These are phyloP conservation scores for Eruca vesicaria DNA, from an alignment of 441 rosid genomes.

Conservation along the genomic window DNA sequence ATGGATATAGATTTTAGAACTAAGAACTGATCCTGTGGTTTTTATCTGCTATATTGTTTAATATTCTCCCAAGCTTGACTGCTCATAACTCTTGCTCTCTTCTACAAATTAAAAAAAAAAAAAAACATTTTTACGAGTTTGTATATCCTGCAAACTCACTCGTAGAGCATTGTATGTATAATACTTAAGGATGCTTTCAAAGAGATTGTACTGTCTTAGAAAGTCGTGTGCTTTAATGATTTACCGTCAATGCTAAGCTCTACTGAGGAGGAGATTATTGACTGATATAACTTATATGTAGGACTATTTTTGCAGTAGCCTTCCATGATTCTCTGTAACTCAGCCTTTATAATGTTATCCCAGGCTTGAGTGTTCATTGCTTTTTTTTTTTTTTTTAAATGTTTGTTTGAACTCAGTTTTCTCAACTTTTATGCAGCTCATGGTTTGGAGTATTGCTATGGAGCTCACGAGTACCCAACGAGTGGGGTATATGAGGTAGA, in stretches of 20 bases:
- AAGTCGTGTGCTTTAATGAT: slow-evolving; percentile 3
- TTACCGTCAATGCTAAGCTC: not conserved
- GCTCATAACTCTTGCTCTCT: too few relatives aligned
- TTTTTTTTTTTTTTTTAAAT: not conserved
- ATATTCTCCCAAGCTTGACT: too few relatives aligned
- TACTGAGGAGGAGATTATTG: not conserved
- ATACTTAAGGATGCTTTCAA: too few relatives aligned
- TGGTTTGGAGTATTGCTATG: slow-evolving; percentile 86
- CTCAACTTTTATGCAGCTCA: slow-evolving; percentile 50
- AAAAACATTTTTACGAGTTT: too few relatives aligned
- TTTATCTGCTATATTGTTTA: too few relatives aligned
- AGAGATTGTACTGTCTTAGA: too few relatives aligned
- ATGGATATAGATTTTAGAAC: too few relatives aligned
- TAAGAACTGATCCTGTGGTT: too few relatives aligned
- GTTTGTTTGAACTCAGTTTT: not conserved
- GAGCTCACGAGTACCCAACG: slow-evolving; percentile 84
- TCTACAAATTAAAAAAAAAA: too few relatives aligned
- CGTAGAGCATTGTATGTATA: too few relatives aligned
- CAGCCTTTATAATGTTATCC: not conserved
- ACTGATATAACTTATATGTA: not conserved
- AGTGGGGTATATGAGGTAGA: slow-evolving; percentile 97
- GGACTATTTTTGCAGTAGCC: not conserved
- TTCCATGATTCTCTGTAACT: not conserved
- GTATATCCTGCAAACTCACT: too few relatives aligned
- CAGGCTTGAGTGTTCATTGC: not conserved